Evolutionary conservation across 208 protist species (phyloP).

Genomic region (Plasmodiophora brassicae): DNA sequence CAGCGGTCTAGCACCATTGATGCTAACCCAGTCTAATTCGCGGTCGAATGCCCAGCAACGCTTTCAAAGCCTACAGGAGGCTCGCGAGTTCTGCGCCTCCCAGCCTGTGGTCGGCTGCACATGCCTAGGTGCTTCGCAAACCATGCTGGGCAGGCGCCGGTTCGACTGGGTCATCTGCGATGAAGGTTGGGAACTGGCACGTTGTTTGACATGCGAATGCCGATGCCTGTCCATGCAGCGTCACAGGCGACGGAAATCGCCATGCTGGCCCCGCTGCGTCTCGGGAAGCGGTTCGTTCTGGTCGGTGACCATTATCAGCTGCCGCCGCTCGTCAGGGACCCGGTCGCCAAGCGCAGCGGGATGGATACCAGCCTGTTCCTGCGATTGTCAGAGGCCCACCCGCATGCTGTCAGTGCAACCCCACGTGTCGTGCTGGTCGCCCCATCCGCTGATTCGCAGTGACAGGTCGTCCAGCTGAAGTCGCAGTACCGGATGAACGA

Average conservation of each 20-base stretch:
- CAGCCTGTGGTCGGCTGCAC: slow-evolving; percentile 43
- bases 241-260: slow-evolving; percentile 36
- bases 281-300: slow-evolving; percentile 53
- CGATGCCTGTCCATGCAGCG: too few species aligned
- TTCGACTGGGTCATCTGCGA: slow-evolving; percentile 57
- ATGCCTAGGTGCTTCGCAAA: slow-evolving; percentile 31
- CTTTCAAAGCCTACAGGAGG: background rate
- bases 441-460: background rate
- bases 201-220: background rate
- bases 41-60: too few species aligned
- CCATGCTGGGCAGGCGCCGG: background rate
- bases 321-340: slow-evolving; percentile 51
- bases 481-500: slow-evolving; percentile 53
- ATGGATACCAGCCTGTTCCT: slow-evolving; percentile 45
- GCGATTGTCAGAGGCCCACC: slow-evolving; percentile 46
- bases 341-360: background rate
- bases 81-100: background rate
- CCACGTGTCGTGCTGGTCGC: background rate
- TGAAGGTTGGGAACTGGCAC: slow-evolving; percentile 48
- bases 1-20: background rate
- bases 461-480: background rate
- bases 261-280: slow-evolving; percentile 47
- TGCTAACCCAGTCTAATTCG: too few species aligned
- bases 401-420: slow-evolving; percentile 35
- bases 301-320: slow-evolving; percentile 63